These are phyloP conservation scores for Monoraphidium neglectum DNA, from an alignment of 139 green algal species.

Conservation along the genomic window DNA sequence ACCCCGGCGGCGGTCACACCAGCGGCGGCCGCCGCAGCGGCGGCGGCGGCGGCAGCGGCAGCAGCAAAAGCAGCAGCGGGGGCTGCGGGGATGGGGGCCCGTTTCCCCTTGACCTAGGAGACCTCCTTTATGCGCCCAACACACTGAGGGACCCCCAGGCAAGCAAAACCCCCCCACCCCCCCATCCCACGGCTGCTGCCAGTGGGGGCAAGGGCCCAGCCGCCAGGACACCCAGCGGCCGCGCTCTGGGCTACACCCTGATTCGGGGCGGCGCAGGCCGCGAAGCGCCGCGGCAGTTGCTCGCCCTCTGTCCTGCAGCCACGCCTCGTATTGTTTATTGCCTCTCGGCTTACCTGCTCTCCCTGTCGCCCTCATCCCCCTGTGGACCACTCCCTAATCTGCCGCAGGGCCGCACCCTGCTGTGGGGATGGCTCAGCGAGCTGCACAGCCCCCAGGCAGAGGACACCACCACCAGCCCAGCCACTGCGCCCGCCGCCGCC, in stretches of 20 bases:
- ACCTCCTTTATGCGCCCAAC: constrained; percentile 33
- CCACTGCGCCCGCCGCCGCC: not conserved
- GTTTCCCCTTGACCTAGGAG: constrained; percentile 24
- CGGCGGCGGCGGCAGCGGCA: not conserved
- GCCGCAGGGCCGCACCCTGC: constrained; percentile 42
- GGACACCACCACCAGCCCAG: constrained; percentile 55
- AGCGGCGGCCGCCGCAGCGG: not conserved
- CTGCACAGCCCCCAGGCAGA: constrained; percentile 38
- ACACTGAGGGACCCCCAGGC: constrained; percentile 26
- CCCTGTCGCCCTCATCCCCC: too few species aligned
- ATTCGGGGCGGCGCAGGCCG: too few species aligned
- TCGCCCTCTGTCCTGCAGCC: too few species aligned
- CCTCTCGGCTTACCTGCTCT: too few species aligned
- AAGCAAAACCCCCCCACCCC: too few species aligned
- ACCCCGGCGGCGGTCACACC: not conserved
- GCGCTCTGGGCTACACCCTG: not conserved
- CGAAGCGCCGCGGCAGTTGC: too few species aligned
- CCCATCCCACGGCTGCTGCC: not conserved
- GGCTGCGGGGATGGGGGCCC: constrained; percentile 15
- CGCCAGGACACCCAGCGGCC: not conserved
- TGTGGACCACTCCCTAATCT: too few species aligned
- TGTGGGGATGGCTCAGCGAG: constrained; percentile 77
- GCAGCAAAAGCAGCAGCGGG: too few species aligned
- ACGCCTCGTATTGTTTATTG: too few species aligned
- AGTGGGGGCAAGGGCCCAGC: not conserved